Conservation (phyloP, 176 grass and related monocot species). For the Chrysopogon serrulatus region DNA sequence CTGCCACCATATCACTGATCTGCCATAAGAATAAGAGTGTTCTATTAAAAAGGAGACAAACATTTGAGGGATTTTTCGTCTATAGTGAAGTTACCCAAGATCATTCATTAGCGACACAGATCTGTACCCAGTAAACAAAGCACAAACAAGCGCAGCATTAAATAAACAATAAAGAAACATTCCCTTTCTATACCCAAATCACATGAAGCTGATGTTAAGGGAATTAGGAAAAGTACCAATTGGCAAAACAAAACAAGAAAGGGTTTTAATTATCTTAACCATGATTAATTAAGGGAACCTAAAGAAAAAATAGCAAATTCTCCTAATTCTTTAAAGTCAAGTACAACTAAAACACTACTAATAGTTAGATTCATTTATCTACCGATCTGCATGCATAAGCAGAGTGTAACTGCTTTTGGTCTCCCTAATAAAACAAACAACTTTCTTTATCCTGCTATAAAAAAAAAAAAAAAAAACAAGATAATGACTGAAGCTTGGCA, state of each 20-base stretch:
- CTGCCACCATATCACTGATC: conserved; percentile 90
- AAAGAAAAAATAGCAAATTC: conserved; percentile 4
- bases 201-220: neutral
- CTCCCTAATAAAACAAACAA: neutral
- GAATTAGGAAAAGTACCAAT: neutral
- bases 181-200: conserved; percentile 2
- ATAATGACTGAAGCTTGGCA: neutral
- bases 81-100: neutral
- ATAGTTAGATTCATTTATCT: neutral
- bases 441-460: neutral
- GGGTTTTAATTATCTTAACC: neutral
- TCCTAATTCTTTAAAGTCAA: neutral
- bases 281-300: neutral
- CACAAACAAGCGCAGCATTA: neutral
- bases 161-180: conserved; percentile 1
- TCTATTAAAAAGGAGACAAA: neutral
- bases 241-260: neutral
- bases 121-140: conserved; percentile 13
- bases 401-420: neutral
- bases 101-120: neutral
- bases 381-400: neutral
- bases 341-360: neutral
- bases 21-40: conserved; percentile 39
- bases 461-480: conserved; percentile 20
- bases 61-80: neutral